These are phyloP conservation scores for Penicillium sp. DNA, from an alignment of 2,329 filamentous ascomycete species.

Conservation along the genomic window DNA sequence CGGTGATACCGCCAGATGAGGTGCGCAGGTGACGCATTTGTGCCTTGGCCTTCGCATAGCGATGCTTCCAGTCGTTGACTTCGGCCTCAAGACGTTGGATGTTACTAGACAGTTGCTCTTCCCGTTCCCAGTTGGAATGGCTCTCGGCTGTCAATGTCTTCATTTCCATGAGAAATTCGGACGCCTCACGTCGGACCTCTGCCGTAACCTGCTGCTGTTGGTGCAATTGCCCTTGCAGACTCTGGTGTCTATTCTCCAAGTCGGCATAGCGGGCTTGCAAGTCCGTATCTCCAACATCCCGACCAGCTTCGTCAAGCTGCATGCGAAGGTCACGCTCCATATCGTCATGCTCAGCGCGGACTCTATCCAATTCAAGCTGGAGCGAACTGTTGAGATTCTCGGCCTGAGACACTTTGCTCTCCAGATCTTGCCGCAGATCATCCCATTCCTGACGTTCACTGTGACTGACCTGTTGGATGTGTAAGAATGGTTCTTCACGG, in stretches of 20 bases:
- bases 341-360: constrained; percentile 65
- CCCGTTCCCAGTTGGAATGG: constrained; percentile 72
- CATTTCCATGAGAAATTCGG: constrained; percentile 86
- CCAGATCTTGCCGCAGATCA: constrained; percentile 63
- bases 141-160: constrained; percentile 77
- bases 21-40: constrained; percentile 78
- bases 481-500: constrained; percentile 5
- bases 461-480: constrained; percentile 44
- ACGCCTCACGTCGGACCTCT: constrained; percentile 79
- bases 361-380: constrained; percentile 71
- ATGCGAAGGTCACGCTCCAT: constrained; percentile 62
- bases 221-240: constrained; percentile 61
- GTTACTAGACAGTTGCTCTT: constrained; percentile 72
- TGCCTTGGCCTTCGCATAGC: constrained; percentile 83
- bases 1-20: constrained; percentile 70
- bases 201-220: constrained; percentile 81
- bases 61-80: constrained; percentile 83
- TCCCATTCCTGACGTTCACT: constrained; percentile 68
- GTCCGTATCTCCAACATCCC: constrained; percentile 49
- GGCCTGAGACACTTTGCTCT: constrained; percentile 70
- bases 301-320: constrained; percentile 53
- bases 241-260: constrained; percentile 62
- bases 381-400: constrained; percentile 76
- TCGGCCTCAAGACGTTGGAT: constrained; percentile 77
- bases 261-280: constrained; percentile 59